phyloP scores from a whole-genome alignment of 768 basidiomycete species.

The Russula lepida region DNA sequence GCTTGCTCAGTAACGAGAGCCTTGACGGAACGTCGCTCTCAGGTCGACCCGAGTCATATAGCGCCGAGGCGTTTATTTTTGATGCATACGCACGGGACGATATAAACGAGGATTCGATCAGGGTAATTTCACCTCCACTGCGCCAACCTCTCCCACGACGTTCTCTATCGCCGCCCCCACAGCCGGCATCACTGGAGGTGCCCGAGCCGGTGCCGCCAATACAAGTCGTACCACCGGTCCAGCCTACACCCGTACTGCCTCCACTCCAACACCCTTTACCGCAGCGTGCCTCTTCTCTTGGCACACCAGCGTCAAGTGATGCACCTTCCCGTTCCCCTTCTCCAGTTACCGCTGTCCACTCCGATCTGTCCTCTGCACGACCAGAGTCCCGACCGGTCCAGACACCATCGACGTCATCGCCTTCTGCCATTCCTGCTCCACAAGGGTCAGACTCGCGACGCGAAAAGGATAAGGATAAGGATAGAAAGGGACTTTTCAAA shows the following conservation, averaged over 20 bases:
- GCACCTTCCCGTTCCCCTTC: constrained; percentile 50
- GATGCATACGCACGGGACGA: constrained; percentile 72
- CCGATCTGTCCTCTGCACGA: not conserved
- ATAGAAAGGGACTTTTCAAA: constrained; percentile 44
- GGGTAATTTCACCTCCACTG: not conserved
- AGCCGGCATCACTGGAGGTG: not conserved
- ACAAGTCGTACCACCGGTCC: not conserved
- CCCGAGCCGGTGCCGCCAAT: not conserved
- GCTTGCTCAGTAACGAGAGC: constrained; percentile 42
- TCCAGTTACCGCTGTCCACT: constrained; percentile 27
- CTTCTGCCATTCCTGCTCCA: constrained; percentile 26
- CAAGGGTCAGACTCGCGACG: constrained; percentile 69
- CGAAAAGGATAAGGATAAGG: constrained; percentile 63
- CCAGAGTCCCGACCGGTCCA: constrained; percentile 18
- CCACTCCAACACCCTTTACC: constrained; percentile 17
- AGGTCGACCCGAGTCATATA: constrained; percentile 61
- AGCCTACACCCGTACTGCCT: constrained; percentile 4
- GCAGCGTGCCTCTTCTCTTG: constrained; percentile 28
- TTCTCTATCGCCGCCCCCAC: constrained; percentile 15
- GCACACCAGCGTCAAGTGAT: constrained; percentile 33
- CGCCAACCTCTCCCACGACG: constrained; percentile 8
- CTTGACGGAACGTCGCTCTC: constrained; percentile 23
- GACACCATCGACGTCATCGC: constrained; percentile 1
- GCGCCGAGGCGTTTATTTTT: constrained; percentile 75
- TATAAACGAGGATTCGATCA: constrained; percentile 28